A percentile compares a stretch with the other conserved stretches of the same genome.
phyloP scores from a whole-genome alignment of 176 grass and related monocot species.

The Saccharum officinarum region DNA sequence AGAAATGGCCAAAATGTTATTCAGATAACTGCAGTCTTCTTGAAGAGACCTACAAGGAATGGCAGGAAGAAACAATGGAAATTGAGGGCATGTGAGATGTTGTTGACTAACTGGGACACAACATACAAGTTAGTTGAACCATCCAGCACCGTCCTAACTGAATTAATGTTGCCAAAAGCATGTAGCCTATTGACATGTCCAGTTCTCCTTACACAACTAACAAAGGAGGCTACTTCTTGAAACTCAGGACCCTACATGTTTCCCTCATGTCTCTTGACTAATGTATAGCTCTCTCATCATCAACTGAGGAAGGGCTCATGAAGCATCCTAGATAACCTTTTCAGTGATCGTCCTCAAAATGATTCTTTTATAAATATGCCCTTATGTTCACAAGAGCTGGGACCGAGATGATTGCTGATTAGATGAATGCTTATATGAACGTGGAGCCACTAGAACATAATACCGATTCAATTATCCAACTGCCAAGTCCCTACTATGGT shows the following conservation, averaged over 20 bases:
- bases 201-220: background rate
- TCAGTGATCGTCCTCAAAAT: slow-evolving; percentile 15
- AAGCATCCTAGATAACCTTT: slow-evolving; percentile 26
- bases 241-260: slow-evolving; percentile 35
- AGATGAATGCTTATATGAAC: background rate
- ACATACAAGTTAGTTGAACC: slow-evolving; percentile 23
- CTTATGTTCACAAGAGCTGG: slow-evolving; percentile 3
- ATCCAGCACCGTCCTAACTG: slow-evolving; percentile 25
- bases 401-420: background rate
- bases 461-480: slow-evolving; percentile 6
- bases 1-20: background rate
- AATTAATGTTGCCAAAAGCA: slow-evolving; percentile 21
- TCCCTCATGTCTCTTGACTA: slow-evolving; percentile 28
- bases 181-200: background rate
- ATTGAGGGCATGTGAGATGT: slow-evolving; percentile 11
- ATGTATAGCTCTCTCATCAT: background rate
- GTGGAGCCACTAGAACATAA: background rate
- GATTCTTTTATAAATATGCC: slow-evolving; percentile 3
- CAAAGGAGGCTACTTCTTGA: slow-evolving; percentile 36
- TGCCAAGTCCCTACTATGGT: background rate
- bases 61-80: slow-evolving; percentile 34
- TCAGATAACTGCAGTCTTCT: background rate
- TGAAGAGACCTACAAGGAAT: background rate
- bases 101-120: slow-evolving; percentile 4
- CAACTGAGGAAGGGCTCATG: slow-evolving; percentile 30